Base-by-base conservation (phyloP, 495 filamentous ascomycete species). In the Talaromyces wortmannii region DNA sequence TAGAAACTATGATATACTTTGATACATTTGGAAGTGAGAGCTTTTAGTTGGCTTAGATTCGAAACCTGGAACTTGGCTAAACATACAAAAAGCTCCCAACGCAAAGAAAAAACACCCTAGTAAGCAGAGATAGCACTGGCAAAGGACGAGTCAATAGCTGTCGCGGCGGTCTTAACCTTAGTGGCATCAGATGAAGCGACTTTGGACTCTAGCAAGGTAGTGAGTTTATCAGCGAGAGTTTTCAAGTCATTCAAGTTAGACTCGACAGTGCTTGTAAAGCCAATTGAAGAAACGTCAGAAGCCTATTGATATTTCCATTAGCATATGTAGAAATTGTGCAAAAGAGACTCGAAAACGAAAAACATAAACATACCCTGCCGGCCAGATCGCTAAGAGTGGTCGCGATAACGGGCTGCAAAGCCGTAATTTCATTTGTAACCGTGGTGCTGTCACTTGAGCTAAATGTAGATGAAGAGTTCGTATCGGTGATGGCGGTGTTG, bases 121-220 rank as follows among this genome's bases (percentile, higher is more conserved):
- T 40, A 40, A 2, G 49, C 49, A 52, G 49, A 31, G 17, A 52
- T 42, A 31, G 49, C 49, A 30, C 30, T 52, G 7, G 49, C 49
- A 52, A 52, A 52, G 49, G 49, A 31, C n/a, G 49, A 52, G n/a
- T 52, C 31, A 40, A 52, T 52, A 13, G 49, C 33, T 42, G 49
- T 33, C 12, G 49, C 49, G 36, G 36, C 15, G n/a, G 49, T 36
- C 11, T 31, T 40, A 7, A 33, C 32, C 17, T 30, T 36, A 5
- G 49, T 31, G 0, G 17, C 30, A 11, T 52, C 29, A 23, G 49
- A 40, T 15, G 49, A 43, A 11, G 31, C 49, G 31, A 52, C 31
- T 16, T 52, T 52, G 33, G 49, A 36, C 33, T 52, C 49, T 29
- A 52, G 31, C 18, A 31, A 31, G 10, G 49, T 7, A 52, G 36